Evolutionary conservation across 2,329 filamentous ascomycete species (phyloP), one percentile per base, ranked within the genome.

Genomic region (Biscogniauxia mediterranea): DNA sequence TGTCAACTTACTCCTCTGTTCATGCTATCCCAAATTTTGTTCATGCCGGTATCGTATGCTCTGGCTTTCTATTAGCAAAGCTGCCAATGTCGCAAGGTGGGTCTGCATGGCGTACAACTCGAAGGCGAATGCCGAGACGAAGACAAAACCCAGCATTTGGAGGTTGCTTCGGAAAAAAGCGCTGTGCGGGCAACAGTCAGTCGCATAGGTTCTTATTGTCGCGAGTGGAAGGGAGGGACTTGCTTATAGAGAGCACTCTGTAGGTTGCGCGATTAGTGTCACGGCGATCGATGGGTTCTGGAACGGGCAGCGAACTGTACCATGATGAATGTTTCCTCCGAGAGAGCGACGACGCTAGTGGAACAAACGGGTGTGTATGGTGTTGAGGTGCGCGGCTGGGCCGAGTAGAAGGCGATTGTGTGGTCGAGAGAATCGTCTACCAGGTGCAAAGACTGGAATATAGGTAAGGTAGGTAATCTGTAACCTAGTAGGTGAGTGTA

Each of bases 1-100:
- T 15, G 28, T 20, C 54, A 89, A 89, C 91, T 75, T 92, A 97
- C 94, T 73, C 95, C 95, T 74, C 85, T 86, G 88, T 99, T 99
- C 77, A 93, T 79, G 76, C 79, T 84, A 78, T 99, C 92, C 95
- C 95, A 99, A 77, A 97, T 74, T 77, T 83, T 89, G 80, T 96
- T 90, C 79, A 94, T 90, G 73, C 81, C 79, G 61, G 85, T 85
- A 80, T 98, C 93, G 79, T 92, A 98, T 72, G 84, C 86, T 77
- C 95, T 98, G 73, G 73, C 50, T 62, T 38, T 60, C 67, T 65
- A 69, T 79, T 71, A 80, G 75, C 58, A 60, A 66, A 64, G 57
- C 56, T 63, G 23, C 56, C 53, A 49, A 49, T 59, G 38, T 51
- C n/a, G 21, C 7, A 9, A 15, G 19, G 19, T 52, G 26, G 51